Evolutionary conservation across 495 filamentous ascomycete species (phyloP).

Genomic region (Talaromyces ruber): DNA sequence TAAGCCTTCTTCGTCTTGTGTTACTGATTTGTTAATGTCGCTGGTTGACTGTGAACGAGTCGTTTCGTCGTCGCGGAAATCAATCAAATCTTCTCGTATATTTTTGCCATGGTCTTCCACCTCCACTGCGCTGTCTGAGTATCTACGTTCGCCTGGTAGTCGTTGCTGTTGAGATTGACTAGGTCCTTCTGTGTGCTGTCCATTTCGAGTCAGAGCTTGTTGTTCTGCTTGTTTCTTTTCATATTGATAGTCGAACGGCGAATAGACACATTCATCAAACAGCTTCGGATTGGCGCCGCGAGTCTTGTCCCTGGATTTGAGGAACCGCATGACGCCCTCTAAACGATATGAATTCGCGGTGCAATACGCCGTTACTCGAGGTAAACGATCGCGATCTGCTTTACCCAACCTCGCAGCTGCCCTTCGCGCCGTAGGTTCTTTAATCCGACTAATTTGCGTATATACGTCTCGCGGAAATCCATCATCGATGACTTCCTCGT

Average conservation of each 20-base stretch:
- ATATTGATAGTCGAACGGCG: slow-evolving; percentile 69
- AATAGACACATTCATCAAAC: slow-evolving; percentile 96
- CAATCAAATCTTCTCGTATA: slow-evolving; percentile 45
- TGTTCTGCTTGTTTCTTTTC: slow-evolving; percentile 24
- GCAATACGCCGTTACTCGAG: slow-evolving; percentile 91
- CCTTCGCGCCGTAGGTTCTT: slow-evolving; percentile 85
- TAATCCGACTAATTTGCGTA: slow-evolving; percentile 89
- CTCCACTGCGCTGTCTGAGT: slow-evolving; percentile 54
- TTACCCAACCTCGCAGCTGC: slow-evolving; percentile 92
- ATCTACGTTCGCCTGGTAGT: slow-evolving; percentile 47
- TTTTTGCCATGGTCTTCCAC: slow-evolving; percentile 41
- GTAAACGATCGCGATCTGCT: slow-evolving; percentile 78
- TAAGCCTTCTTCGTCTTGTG: slow-evolving; percentile 15
- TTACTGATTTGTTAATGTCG: not conserved
- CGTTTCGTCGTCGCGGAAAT: slow-evolving; percentile 32
- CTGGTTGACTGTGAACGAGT: slow-evolving; percentile 15
- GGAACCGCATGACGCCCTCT: slow-evolving; percentile 76
- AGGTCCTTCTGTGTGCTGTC: slow-evolving; percentile 11
- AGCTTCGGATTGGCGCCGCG: slow-evolving; percentile 78
- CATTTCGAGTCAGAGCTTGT: slow-evolving; percentile 17
- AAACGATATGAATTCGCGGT: slow-evolving; percentile 85
- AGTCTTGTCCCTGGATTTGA: slow-evolving; percentile 70
- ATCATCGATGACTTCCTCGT: slow-evolving; percentile 26
- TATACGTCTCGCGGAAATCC: slow-evolving; percentile 82
- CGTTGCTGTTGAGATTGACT: slow-evolving; percentile 19